A percentile compares a stretch with the other conserved stretches of the same genome.
Evolutionary conservation across 2,329 filamentous ascomycete species (phyloP).

Genomic region (Alternaria triticimaculans): DNA sequence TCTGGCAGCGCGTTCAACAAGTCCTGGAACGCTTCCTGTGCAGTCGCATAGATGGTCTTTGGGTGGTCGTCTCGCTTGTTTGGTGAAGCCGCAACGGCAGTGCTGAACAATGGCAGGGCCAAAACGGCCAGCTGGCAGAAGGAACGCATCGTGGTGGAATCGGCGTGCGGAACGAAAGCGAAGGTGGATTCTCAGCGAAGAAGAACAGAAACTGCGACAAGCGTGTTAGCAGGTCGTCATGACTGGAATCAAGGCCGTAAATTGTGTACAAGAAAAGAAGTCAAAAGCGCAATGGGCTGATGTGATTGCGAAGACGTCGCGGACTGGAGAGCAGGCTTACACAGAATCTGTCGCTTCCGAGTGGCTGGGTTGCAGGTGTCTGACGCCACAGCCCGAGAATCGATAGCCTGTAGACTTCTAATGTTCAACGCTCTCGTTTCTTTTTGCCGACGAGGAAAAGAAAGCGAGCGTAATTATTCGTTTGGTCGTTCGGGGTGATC

Average conservation of each 20-base stretch:
- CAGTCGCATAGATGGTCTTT: conserved; percentile 37
- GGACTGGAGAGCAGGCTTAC: conserved; percentile 15
- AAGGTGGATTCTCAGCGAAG: conserved; percentile 9
- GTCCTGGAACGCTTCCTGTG: conserved; percentile 59
- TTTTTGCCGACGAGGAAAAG: not conserved
- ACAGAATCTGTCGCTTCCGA: conserved; percentile 15
- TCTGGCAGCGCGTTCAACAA: conserved; percentile 64
- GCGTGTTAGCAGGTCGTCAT: conserved; percentile 28
- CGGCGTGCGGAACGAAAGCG: conserved; percentile 1
- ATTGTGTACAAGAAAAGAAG: conserved; percentile 7
- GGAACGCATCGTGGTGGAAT: conserved; percentile 37
- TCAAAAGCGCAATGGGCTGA: conserved; percentile 4
- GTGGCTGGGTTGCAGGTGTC: conserved; percentile 10
- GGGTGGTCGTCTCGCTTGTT: conserved; percentile 21
- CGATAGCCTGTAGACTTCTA: conserved; percentile 1
- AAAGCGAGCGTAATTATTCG: not conserved
- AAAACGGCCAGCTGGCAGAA: conserved; percentile 38
- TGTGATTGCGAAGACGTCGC: conserved; percentile 10
- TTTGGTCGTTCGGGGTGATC: not conserved
- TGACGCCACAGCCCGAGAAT: conserved; percentile 8
- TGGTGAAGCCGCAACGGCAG: conserved; percentile 27
- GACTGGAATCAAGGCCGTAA: conserved; percentile 3
- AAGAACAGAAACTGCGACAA: conserved; percentile 18
- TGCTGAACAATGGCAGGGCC: conserved; percentile 40
- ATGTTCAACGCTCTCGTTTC: not conserved